Conservation (phyloP, 2,329 filamentous ascomycete genomes). For the Mycosphaerella sp. region DNA sequence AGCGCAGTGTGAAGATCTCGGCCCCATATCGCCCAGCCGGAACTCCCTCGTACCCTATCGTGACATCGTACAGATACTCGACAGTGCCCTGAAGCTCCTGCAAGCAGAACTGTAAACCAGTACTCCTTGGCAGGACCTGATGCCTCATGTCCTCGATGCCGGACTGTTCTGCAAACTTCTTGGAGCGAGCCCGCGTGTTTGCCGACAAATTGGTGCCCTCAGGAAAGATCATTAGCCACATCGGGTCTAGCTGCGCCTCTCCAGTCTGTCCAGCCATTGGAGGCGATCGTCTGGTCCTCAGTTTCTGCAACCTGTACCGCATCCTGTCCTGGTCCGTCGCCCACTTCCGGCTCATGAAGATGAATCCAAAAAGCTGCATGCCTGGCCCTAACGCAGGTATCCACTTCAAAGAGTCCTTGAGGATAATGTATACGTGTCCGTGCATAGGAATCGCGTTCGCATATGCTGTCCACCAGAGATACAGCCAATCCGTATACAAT, state of each 20-base stretch:
- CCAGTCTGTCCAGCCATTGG: constrained; percentile 33
- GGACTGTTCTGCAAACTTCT: constrained; percentile 69
- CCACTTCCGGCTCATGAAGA: constrained; percentile 92
- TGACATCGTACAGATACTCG: constrained; percentile 87
- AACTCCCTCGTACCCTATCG: constrained; percentile 88
- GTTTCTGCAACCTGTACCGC: constrained; percentile 64
- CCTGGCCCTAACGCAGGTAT: constrained; percentile 75
- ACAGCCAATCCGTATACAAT: constrained; percentile 71
- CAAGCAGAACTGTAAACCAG: constrained; percentile 72
- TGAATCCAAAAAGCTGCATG: constrained; percentile 83
- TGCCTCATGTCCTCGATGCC: constrained; percentile 64
- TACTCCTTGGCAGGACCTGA: constrained; percentile 68
- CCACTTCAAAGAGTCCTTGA: constrained; percentile 79
- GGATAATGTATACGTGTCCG: constrained; percentile 81
- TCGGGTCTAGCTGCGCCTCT: constrained; percentile 48
- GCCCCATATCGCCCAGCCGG: constrained; percentile 77
- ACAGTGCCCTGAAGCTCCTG: constrained; percentile 66
- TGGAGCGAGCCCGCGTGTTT: constrained; percentile 65
- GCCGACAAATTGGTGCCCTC: constrained; percentile 76
- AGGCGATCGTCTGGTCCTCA: constrained; percentile 47
- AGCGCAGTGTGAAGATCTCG: constrained; percentile 75
- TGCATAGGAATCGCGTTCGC: constrained; percentile 61
- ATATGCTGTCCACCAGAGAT: constrained; percentile 89
- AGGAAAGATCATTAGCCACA: constrained; percentile 86
- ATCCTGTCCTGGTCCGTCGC: constrained; percentile 68